These are phyloP conservation scores for Diplodia sapinea DNA, from an alignment of 2,329 filamentous ascomycete genomes.

Conservation along the genomic window DNA sequence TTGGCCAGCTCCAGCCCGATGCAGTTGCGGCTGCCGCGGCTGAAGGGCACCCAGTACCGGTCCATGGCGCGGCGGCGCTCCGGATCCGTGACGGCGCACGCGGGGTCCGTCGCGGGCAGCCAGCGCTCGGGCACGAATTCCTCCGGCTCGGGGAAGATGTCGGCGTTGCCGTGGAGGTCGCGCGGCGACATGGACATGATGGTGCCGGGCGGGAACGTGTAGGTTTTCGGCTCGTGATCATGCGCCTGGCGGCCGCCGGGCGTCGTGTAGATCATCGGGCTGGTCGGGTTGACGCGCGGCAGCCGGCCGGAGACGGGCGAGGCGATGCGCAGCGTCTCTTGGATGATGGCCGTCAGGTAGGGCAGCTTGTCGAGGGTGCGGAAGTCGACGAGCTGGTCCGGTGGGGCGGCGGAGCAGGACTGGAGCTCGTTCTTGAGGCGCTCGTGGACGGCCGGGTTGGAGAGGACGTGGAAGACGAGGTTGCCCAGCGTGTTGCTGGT, in stretches of 20 bases:
- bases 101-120: conserved; percentile 30
- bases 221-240: conserved; percentile 22
- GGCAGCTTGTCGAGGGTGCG: conserved; percentile 33
- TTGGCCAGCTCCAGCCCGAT: conserved; percentile 33
- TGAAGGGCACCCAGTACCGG: conserved; percentile 34
- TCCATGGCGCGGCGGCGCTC: conserved; percentile 32
- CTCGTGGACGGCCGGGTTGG: conserved; percentile 39
- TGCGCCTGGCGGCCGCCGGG: too few species aligned
- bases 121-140: conserved; percentile 35
- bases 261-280: conserved; percentile 32
- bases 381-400: not conserved
- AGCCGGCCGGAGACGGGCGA: conserved; percentile 33
- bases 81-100: not conserved
- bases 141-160: conserved; percentile 34
- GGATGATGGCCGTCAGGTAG: conserved; percentile 35
- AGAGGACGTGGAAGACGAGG: conserved; percentile 47
- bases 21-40: conserved; percentile 34
- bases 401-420: not conserved
- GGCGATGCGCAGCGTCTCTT: conserved; percentile 34
- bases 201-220: conserved; percentile 34
- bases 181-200: conserved; percentile 33
- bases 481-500: conserved; percentile 44
- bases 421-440: conserved; percentile 46
- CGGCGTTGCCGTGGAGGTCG: conserved; percentile 32
- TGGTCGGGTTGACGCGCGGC: conserved; percentile 31